Evolutionary conservation across 2,329 filamentous ascomycete species (phyloP), one percentile per base, ranked within the genome.

Genomic region (Pseudocercospora cruenta): DNA sequence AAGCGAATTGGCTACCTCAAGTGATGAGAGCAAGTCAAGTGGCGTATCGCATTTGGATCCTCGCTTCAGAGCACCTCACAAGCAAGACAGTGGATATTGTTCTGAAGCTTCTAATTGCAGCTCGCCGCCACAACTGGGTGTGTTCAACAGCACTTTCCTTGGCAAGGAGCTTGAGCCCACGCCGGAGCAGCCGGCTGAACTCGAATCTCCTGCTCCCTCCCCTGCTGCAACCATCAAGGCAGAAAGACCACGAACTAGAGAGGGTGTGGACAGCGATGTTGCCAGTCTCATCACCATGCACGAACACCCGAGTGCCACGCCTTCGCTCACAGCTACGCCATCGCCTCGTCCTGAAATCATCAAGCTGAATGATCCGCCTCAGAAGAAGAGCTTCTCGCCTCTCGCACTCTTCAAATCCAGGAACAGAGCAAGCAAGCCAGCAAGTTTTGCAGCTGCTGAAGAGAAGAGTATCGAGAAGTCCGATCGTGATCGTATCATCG

Each of bases 71-170:
- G 62, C 59, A 54, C 60, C 65, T 19, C 64, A 58, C 33, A 73
- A 75, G 58, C 65, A 65, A 14, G 77, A 79, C 63, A 78, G 77
- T 62, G 76, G 77, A 19, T 79, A 79, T 60, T 73, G 71, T 36
- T 78, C 77, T 7, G 74, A 77, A 60, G 66, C 67, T 4, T 72
- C 75, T 2, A 65, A 57, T n/a, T 60, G 51, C 33, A 58, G 43
- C 16, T 51, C 55, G 26, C 65, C 61, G 26, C 53, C 57, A 14
- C 65, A 58, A 8, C 33, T 21, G 16, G 39, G 24, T 14, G 21
- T 47, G 54, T n/a, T 31, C n/a, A 22, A 22, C 60, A 54, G 47
- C 60, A 43, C 60, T 21, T 49, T 58, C 12, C 31, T 58, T 2
- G 55, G 55, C 28, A 36, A 43, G 8, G 55, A 43, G 22, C 33